Evolutionary conservation across 371 early-diverging fungal species (phyloP).

Genomic region (Mucor circinelloides): DNA sequence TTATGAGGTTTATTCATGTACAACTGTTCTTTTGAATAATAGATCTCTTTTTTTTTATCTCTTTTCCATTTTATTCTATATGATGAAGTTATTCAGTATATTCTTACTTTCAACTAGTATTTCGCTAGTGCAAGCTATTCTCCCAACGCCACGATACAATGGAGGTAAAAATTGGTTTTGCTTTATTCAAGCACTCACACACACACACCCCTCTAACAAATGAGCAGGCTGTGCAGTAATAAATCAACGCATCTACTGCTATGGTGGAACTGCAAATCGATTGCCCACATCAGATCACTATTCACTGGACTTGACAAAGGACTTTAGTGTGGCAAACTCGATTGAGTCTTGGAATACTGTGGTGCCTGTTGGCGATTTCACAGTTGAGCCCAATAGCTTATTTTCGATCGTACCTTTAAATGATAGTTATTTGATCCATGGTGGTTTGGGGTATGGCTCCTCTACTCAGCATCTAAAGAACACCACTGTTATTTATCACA

Average conservation of each 20-base stretch:
- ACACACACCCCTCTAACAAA: neutral
- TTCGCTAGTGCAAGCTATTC: conserved; percentile 3
- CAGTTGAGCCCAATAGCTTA: conserved; percentile 16
- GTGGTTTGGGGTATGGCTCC: conserved; percentile 16
- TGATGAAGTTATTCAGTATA: neutral
- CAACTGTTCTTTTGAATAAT: neutral
- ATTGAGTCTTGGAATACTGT: conserved; percentile 11
- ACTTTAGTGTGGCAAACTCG: conserved; percentile 6
- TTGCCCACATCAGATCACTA: conserved; percentile 19
- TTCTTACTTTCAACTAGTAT: neutral
- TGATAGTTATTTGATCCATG: conserved; percentile 19
- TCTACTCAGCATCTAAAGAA: conserved; percentile 19
- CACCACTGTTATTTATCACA: conserved; percentile 8
- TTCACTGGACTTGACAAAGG: conserved; percentile 12
- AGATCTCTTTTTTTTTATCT: neutral
- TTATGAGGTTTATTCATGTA: neutral
- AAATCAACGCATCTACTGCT: conserved; percentile 11
- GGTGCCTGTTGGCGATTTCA: neutral
- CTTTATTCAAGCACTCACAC: neutral
- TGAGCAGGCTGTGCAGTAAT: conserved; percentile 15
- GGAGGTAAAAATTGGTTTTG: conserved; percentile 7
- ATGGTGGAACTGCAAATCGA: conserved; percentile 21
- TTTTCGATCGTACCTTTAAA: conserved; percentile 17
- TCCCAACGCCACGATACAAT: conserved; percentile 18
- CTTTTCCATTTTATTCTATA: neutral